Evolutionary conservation across 2,329 filamentous ascomycete genomes (phyloP).

Genomic region (Emydomyces testavorans): DNA sequence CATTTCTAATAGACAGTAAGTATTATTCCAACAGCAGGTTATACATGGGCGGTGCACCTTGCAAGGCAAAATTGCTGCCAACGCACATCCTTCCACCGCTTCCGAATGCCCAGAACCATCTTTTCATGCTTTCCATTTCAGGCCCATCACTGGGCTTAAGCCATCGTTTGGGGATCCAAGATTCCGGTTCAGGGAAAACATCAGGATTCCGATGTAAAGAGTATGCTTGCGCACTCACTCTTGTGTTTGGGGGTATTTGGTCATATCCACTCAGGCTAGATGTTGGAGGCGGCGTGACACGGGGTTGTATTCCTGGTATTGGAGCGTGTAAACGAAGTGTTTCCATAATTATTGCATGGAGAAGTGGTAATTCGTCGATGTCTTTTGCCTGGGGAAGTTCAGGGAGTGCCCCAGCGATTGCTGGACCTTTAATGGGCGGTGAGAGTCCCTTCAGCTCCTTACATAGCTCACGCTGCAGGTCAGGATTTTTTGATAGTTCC

Average conservation of each 20-base stretch:
- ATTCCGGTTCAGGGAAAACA: constrained; percentile 40
- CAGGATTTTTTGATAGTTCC: constrained; percentile 31
- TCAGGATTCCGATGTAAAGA: constrained; percentile 41
- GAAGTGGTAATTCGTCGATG: constrained; percentile 41
- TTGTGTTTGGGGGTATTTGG: constrained; percentile 34
- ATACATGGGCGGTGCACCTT: constrained; percentile 26
- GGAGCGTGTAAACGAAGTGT: constrained; percentile 50
- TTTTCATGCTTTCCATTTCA: constrained; percentile 34
- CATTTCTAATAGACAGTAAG: constrained; percentile 46
- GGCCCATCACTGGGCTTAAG: constrained; percentile 31
- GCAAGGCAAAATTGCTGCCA: constrained; percentile 39
- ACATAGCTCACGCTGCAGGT: constrained; percentile 29
- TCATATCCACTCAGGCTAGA: constrained; percentile 31
- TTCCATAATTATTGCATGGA: constrained; percentile 51
- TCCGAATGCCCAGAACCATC: constrained; percentile 44
- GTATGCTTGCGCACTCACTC: constrained; percentile 41
- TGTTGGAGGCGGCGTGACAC: constrained; percentile 37
- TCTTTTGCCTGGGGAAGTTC: constrained; percentile 24
- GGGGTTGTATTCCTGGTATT: constrained; percentile 52
- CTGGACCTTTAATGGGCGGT: constrained; percentile 22
- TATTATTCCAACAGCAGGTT: neutral
- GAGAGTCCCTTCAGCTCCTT: constrained; percentile 30
- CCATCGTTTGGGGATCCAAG: constrained; percentile 41
- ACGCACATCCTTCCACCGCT: constrained; percentile 42
- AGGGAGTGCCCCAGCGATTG: neutral